Evolutionary conservation across 306 rosid genomes (phyloP).

Genomic region (Urtica urens): DNA sequence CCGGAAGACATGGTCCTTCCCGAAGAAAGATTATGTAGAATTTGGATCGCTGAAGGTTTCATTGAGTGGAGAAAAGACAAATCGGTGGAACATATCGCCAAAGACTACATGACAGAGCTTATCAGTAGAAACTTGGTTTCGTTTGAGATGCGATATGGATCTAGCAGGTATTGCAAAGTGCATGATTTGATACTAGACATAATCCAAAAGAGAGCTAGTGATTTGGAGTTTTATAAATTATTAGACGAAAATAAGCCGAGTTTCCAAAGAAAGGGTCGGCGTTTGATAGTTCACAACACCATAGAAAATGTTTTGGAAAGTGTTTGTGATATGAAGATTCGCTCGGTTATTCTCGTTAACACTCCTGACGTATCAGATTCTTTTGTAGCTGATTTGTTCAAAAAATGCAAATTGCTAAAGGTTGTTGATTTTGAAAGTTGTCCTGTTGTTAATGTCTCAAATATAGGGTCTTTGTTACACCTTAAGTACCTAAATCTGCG

Average conservation of each 20-base stretch:
- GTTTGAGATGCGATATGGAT: neutral
- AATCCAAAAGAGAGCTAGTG: neutral
- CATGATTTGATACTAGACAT: conserved; percentile 11
- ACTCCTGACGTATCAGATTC: neutral
- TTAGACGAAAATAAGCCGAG: neutral
- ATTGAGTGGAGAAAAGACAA: neutral
- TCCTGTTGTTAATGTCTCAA: conserved; percentile 1
- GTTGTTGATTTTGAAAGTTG: neutral
- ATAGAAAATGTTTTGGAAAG: neutral
- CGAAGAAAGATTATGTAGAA: neutral
- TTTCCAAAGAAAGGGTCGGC: neutral
- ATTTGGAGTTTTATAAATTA: neutral
- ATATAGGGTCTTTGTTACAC: conserved; percentile 5
- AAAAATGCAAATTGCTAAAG: conserved; percentile 2
- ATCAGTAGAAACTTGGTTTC: conserved; percentile 4
- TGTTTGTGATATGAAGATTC: neutral
- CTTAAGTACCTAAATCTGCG: conserved; percentile 7
- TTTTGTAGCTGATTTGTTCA: neutral
- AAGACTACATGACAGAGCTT: conserved; percentile 1
- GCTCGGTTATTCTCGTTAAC: conserved; percentile 4
- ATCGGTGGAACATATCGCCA: neutral
- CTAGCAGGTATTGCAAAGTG: neutral
- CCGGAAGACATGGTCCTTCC: neutral
- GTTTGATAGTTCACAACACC: neutral
- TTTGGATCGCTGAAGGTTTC: conserved; percentile 16